Conservation (phyloP, 441 rosid genomes). For the Rhodomyrtus psidioides region DNA sequence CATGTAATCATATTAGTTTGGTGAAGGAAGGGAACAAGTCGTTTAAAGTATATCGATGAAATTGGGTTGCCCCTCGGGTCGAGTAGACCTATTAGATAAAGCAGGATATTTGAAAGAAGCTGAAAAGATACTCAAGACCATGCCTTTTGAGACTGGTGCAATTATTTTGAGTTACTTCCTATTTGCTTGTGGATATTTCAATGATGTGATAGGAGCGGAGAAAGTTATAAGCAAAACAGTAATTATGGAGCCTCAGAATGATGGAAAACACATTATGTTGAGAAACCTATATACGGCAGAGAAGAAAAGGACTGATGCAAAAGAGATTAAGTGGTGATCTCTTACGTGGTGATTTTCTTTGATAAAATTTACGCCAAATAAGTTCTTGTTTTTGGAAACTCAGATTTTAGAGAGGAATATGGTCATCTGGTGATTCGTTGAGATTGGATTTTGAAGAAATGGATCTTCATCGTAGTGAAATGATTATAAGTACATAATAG, state of each 20-base stretch:
- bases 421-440: too few relatives aligned
- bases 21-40: too few relatives aligned
- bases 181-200: constrained; percentile 40
- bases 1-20: too few relatives aligned
- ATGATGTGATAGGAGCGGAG: constrained; percentile 33
- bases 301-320: constrained; percentile 39
- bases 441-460: too few relatives aligned
- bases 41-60: too few relatives aligned
- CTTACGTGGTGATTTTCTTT: too few relatives aligned
- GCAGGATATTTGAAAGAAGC: constrained; percentile 43
- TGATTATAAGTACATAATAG: too few relatives aligned
- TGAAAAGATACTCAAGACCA: constrained; percentile 28
- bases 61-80: too few relatives aligned
- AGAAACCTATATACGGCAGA: constrained; percentile 41
- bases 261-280: constrained; percentile 37
- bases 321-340: constrained; percentile 24
- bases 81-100: constrained; percentile 42
- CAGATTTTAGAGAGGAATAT: too few relatives aligned
- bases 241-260: constrained; percentile 25
- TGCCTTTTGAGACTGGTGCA: constrained; percentile 40
- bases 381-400: too few relatives aligned
- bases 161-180: constrained; percentile 42
- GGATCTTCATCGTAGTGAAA: too few relatives aligned
- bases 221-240: constrained; percentile 20
- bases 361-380: too few relatives aligned